Evolutionary conservation across 2,329 filamentous ascomycete species (phyloP), one percentile per base, ranked within the genome.

Genomic region (Xylariaceae sp.): DNA sequence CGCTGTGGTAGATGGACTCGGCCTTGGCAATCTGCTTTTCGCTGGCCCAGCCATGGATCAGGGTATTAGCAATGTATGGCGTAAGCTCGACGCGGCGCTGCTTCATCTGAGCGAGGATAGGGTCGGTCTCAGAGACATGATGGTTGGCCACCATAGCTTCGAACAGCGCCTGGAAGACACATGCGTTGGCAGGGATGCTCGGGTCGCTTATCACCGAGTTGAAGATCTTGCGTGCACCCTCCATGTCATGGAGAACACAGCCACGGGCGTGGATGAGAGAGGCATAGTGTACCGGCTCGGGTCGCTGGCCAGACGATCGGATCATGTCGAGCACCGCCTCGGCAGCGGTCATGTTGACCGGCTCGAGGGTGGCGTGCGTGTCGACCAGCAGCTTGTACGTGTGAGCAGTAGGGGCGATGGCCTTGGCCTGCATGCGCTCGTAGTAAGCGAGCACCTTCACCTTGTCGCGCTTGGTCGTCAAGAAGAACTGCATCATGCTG

Each of bases 401-500:
- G 66, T 98, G 92, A 46, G 88, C 85, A 1, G 92, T 97, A 2
- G 92, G 90, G 44, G 85, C 72, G 59, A 98, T 98, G 40, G 82
- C 80, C 68, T 83, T 86, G 15, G 78, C 74, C 60, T 83, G 80
- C 92, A 98, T 97, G 47, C 90, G 86, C 64, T 94, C 83, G 60
- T 94, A 97, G 73, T 97, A 98, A 21, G 82, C 75, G 16, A 98
- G 74, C 4, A 96, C 90, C 78, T 97, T 97, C 62, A 74, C 69
- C 67, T 92, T 90, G 63, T 98, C 90, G 37, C 88, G 87, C 77
- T 97, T 97, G 39, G 90, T 97, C 41, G 87, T 94, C 52, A 97
- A 73, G 77, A 97, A 98, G 69, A 95, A 97, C 62, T 98, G 92
- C 80, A 98, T 98, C 81, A 98, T 85, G 65, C 88, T 94, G 72